Base-by-base conservation (phyloP, 495 filamentous ascomycete genomes). In the Aspergillus mulundensis region DNA sequence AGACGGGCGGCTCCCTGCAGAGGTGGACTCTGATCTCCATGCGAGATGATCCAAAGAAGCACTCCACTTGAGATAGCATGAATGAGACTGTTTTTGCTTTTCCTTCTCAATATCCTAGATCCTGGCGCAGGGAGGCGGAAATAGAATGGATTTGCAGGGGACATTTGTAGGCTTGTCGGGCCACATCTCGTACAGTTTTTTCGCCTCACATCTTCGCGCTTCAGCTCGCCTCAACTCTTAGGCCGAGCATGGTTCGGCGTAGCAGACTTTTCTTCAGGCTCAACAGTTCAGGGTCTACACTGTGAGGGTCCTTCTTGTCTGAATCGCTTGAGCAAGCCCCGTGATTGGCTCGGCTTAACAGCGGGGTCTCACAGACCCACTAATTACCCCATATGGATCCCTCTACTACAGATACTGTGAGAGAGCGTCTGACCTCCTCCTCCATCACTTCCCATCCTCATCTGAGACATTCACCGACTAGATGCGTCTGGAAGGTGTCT, bases 321-420 rank as follows among this genome's bases (percentile, higher is more conserved):
- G n/a, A n/a, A n/a, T n/a, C n/a, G n/a, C n/a, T n/a, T n/a, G n/a
- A 28, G 23, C 42, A 15, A 14, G 2, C 19, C 7, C 42, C 19
- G 32, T 50, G 32, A 39, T 50, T 38, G 47, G 47, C 47, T 28
- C 47, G 30, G 47, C 30, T 12, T 50, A 50, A 39, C 16, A 38
- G 47, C 30, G 47, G 47, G 25, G 14, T 11, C 5, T 36, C 19
- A 21, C 28, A 34, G 23, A 14, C 30, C 32, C 32, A 36, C 32
- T 36, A 36, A 7, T 36, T 36, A 15, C 32, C 32, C 12, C 8
- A 36, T 36, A 10, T 2, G 32, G 32, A 7, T 2, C 6, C 12
- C 11, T 36, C 32, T 36, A 36, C 32, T 36, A 7, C 32, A 36
- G 32, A 14, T 2, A 15, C 8, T 36, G 32, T 36, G 32, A 7